Base-by-base conservation (phyloP, 208 protist genomes). In the Trypanosoma cruzi region DNA sequence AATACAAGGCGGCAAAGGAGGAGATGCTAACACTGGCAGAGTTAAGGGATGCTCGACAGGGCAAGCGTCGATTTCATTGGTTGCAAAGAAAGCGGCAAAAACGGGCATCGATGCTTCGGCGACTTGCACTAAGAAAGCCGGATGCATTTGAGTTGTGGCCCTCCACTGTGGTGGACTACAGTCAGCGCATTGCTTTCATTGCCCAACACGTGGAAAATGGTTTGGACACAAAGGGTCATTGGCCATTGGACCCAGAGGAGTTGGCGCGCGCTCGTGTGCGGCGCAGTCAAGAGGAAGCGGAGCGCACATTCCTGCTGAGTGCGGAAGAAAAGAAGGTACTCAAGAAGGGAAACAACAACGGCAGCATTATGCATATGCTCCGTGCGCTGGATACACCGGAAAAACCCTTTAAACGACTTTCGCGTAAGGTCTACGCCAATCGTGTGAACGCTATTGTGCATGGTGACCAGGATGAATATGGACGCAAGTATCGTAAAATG, bases 181-280 rank as follows among this genome's bases (percentile, higher is more conserved):
- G 85, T 44, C 82, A 93, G 66, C 81, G 90, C 11, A 79, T 96
- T 56, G 85, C 88, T 10, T 93, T 94, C 48, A 88, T 96, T 70
- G 90, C 90, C 16, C 90, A 94, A 71, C 88, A 94, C 68, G 88
- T 96, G 10, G 88, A 94, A 68, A 94, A 94, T 73, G 88, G 86
- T 2, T 53, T 96, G 61, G 75, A 93, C 50, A 94, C 91, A 18
- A 77, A 80, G 2, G 91, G 91, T 14, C 58, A 86, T 59, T 96
- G 91, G 89, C 91, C 91, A 13, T 80, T 96, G 24, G 79, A 86
- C 56, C 53, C 62, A 26, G 76, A 88, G 8, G 80, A 81, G 32
- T 79, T 96, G 31, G 61, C 73, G 20, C 66, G 75, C 13, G 88
- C 86, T 16, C 89, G 85, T 68, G 67, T 88, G 26, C 29, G 75